A percentile compares a stretch with the other conserved stretches of the same genome.
phyloP scores from a whole-genome alignment of 2,329 filamentous ascomycete species.

The Blumeriella jaapii region DNA sequence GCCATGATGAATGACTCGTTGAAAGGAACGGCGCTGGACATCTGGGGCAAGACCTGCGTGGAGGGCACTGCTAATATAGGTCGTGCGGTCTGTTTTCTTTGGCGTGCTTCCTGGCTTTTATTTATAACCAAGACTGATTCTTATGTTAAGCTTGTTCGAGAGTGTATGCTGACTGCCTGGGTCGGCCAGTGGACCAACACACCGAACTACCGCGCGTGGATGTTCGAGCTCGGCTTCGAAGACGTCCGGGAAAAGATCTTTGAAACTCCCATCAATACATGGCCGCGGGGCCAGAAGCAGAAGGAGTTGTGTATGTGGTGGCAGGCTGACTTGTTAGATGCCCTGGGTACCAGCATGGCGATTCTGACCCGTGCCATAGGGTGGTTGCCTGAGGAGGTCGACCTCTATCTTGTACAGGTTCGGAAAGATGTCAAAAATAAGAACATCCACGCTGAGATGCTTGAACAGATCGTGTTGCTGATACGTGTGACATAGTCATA shows the following conservation, averaged over 20 bases:
- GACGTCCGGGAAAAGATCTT: slow-evolving; percentile 33
- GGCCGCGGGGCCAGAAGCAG: slow-evolving; percentile 34
- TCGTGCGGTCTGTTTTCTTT: too few species aligned
- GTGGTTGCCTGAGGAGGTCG: slow-evolving; percentile 38
- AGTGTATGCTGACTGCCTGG: too few species aligned
- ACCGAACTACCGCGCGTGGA: too few species aligned
- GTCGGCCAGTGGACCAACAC: too few species aligned
- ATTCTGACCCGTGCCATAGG: slow-evolving; percentile 37
- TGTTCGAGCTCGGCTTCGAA: slow-evolving; percentile 39
- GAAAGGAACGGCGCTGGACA: slow-evolving; percentile 34
- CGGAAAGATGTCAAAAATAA: too few species aligned
- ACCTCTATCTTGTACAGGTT: slow-evolving; percentile 37
- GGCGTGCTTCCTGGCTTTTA: too few species aligned
- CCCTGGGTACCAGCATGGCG: slow-evolving; percentile 40
- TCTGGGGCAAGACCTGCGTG: slow-evolving; percentile 36
- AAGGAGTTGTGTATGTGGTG: slow-evolving; percentile 42
- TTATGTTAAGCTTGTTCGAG: slow-evolving; percentile 32
- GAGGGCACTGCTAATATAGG: slow-evolving; percentile 34
- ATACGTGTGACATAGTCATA: too few species aligned
- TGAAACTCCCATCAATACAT: slow-evolving; percentile 37
- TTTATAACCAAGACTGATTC: too few species aligned
- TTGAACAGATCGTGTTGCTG: too few species aligned
- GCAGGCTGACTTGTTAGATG: slow-evolving; percentile 38
- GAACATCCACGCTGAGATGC: too few species aligned
- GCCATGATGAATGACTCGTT: slow-evolving; percentile 31